Base-by-base conservation (phyloP, 805 yeast genomes). In the Saturnispora kantuleensis region DNA sequence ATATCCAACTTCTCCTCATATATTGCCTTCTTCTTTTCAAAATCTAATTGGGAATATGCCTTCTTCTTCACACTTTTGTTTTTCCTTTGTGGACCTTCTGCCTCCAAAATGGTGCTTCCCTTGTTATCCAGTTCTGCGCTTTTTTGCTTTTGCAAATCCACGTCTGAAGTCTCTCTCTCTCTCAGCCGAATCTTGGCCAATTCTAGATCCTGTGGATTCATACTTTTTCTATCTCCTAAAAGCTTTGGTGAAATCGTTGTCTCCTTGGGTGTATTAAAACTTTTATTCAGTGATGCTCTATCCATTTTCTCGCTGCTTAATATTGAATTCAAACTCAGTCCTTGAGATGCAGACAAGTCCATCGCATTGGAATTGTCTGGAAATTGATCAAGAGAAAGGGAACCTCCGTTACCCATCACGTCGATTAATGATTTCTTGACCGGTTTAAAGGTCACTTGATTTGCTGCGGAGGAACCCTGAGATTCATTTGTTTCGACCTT, bases 331-430 rank as follows among this genome's bases (percentile, higher is more conserved):
- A 21, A 21, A 6, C 26, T 21, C 8, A 21, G 26, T 21, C 26
- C 26, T 21, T 21, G 26, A 21, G 26, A 21, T 21, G 26, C 26
- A 4, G 26, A 21, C 26, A 21, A 4, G 26, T 21, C 26, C 5
- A 7, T 21, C 26, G 5, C 8, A 21, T 21, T 21, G 26, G 26
- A 21, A 21, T 21, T 21, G 12, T 38, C 38, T 1, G 52, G 52
- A n/a, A 64, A 64, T 39, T 54, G 45, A 16, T 61, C 67, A 10
- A 72, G 54, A 0, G 68, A 52, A 35, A 76, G 60, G 21, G 67
- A 63, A 2, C 81, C 81, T 5, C 26, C 26, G 36, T 65, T 59
- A 2, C 81, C 81, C 39, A 76, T 46, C 0, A 78, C 67, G 44
- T 64, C 68, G 18, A 74, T 48, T 0, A 76, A 70, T 3, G 76